Evolutionary conservation across 2,329 filamentous ascomycete species (phyloP).

Genomic region (Massarina eburnea): DNA sequence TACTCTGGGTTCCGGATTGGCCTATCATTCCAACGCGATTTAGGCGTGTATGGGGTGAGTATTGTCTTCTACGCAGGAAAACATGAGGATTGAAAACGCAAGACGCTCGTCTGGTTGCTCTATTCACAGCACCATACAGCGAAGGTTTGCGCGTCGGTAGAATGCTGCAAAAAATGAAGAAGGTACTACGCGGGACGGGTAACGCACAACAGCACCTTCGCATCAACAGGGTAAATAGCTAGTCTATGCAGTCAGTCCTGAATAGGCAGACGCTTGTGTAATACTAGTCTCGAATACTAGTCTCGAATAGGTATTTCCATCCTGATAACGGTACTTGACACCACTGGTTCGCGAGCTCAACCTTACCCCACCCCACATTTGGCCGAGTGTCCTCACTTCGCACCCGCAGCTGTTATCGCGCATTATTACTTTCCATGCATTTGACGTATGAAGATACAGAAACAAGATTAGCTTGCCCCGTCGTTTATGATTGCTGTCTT

Average conservation of each 20-base stretch:
- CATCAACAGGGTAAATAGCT: background rate
- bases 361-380: conserved; percentile 3
- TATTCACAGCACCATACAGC: background rate
- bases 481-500: too few species aligned
- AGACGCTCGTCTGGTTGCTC: background rate
- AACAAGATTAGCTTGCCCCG: too few species aligned
- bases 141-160: background rate
- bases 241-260: too few species aligned
- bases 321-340: background rate
- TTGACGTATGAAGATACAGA: too few species aligned
- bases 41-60: conserved; percentile 79
- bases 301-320: conserved; percentile 2
- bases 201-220: background rate
- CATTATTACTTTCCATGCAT: background rate
- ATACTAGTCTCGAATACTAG: conserved; percentile 7
- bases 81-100: background rate
- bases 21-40: conserved; percentile 68
- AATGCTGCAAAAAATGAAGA: background rate
- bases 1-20: conserved; percentile 79
- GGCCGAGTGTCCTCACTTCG: background rate
- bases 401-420: background rate
- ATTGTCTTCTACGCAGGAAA: conserved; percentile 73
- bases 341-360: background rate
- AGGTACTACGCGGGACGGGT: too few species aligned
- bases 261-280: background rate